These are phyloP conservation scores for Aspergillus calidoustus DNA, from an alignment of 2,329 filamentous ascomycete genomes.

Conservation along the genomic window DNA sequence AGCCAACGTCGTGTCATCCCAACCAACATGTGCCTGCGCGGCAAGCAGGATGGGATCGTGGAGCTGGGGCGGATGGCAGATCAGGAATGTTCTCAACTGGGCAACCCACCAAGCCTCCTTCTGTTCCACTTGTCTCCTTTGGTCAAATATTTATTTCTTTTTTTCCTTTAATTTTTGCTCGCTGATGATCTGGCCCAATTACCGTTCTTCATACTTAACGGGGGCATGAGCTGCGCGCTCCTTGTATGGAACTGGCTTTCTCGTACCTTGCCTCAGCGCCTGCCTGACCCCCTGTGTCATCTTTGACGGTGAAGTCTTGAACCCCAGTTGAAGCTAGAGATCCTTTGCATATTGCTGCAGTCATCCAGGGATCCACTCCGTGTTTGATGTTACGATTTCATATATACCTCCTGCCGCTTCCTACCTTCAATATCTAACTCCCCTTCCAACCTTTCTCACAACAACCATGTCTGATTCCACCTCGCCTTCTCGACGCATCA, in stretches of 20 bases:
- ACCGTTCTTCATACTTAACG: conserved; percentile 13
- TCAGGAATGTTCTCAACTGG: conserved; percentile 28
- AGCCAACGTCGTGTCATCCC: conserved; percentile 46
- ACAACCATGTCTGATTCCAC: conserved; percentile 20
- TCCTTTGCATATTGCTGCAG: conserved; percentile 29
- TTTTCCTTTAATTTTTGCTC: conserved; percentile 16
- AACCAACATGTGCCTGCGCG: conserved; percentile 33
- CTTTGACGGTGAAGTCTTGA: conserved; percentile 25
- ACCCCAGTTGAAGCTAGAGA: conserved; percentile 24
- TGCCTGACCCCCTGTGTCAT: conserved; percentile 30
- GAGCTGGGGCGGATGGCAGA: conserved; percentile 42
- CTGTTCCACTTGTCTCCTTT: conserved; percentile 12
- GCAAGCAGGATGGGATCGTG: conserved; percentile 34
- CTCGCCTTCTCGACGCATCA: conserved; percentile 11
- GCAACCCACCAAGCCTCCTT: conserved; percentile 3
- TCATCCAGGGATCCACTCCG: conserved; percentile 26
- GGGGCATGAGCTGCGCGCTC: conserved; percentile 3
- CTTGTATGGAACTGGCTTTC: conserved; percentile 10
- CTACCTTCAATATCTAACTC: background rate
- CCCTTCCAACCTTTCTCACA: conserved; percentile 9
- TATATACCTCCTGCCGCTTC: conserved; percentile 22
- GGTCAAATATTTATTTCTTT: conserved; percentile 22
- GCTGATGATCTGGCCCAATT: conserved; percentile 21
- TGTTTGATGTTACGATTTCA: conserved; percentile 21
- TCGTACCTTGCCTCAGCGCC: conserved; percentile 29